Percentiles rank a stretch among this genome's conserved stretches.
Evolutionary conservation across 495 filamentous ascomycete species (phyloP).

Genomic region (Daldinia decipiens): DNA sequence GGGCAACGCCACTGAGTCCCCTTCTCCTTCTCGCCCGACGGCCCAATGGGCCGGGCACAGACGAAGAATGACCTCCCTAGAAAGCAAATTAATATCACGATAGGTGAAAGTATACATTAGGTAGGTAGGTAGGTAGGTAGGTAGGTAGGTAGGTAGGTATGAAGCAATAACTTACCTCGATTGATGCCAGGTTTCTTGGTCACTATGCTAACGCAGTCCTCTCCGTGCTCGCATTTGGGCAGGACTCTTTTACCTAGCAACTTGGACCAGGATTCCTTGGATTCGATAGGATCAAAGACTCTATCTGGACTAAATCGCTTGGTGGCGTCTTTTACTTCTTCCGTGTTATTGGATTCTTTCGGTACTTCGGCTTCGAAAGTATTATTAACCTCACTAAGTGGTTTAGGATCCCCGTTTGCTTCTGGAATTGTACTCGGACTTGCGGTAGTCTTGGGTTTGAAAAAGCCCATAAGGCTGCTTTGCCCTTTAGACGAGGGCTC

Average conservation of each 20-base stretch:
- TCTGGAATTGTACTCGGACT: conserved; percentile 6
- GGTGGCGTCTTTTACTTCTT: conserved; percentile 8
- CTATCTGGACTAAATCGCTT: conserved; percentile 34
- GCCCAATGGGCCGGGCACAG: conserved; percentile 82
- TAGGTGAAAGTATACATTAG: not conserved
- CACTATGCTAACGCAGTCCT: conserved; percentile 80
- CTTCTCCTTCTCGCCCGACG: conserved; percentile 81
- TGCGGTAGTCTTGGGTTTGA: conserved; percentile 66
- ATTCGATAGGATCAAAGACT: conserved; percentile 74
- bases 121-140: not conserved
- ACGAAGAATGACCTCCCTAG: conserved; percentile 86
- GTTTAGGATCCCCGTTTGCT: not conserved
- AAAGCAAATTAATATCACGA: not conserved
- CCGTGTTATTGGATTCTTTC: not conserved
- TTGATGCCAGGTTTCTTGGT: conserved; percentile 92
- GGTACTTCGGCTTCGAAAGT: conserved; percentile 26
- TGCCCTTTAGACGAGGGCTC: conserved; percentile 66
- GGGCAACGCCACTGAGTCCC: conserved; percentile 85
- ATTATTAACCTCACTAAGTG: conserved; percentile 25
- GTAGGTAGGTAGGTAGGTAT: too few relatives aligned
- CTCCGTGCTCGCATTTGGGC: conserved; percentile 87
- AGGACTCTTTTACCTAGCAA: conserved; percentile 78
- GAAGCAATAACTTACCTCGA: conserved; percentile 55
- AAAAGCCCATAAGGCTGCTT: conserved; percentile 84
- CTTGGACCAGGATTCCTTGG: conserved; percentile 87